phyloP scores from a whole-genome alignment of 352 stramenopile genomes.

The Aphanomyces astaci region DNA sequence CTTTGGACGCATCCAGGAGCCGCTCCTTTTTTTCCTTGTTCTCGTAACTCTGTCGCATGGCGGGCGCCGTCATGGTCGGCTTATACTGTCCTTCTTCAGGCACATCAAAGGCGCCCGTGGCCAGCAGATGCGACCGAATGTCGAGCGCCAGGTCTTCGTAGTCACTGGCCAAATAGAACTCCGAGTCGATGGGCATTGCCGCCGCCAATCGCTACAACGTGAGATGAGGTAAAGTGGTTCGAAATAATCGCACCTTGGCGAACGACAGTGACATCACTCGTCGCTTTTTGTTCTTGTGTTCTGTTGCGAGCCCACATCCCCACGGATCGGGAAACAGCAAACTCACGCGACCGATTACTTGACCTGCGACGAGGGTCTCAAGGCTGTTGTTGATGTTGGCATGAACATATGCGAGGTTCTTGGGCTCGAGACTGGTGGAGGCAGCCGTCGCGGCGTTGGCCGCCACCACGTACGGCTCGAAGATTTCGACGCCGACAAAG shows the following conservation, averaged over 20 bases:
- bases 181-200: background rate
- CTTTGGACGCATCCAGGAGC: background rate
- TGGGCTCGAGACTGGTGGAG: background rate
- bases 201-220: background rate
- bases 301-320: background rate
- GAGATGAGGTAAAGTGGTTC: too few species aligned
- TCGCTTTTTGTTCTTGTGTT: constrained; percentile 11
- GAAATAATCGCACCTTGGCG: background rate
- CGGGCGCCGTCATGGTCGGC: background rate
- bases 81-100: background rate
- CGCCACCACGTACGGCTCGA: constrained; percentile 5
- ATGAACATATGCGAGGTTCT: background rate
- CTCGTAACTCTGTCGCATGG: background rate
- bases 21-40: background rate
- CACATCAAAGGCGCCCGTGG: background rate
- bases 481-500: constrained; percentile 8
- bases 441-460: background rate
- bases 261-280: background rate
- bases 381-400: constrained; percentile 11
- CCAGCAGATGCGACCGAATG: background rate
- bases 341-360: background rate
- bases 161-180: constrained; percentile 12
- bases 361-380: background rate
- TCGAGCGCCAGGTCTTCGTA: constrained; percentile 7
- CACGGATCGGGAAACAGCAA: constrained; percentile 4